Base-by-base conservation (phyloP, 140 eudicot species). In the Anethum foeniculum region DNA sequence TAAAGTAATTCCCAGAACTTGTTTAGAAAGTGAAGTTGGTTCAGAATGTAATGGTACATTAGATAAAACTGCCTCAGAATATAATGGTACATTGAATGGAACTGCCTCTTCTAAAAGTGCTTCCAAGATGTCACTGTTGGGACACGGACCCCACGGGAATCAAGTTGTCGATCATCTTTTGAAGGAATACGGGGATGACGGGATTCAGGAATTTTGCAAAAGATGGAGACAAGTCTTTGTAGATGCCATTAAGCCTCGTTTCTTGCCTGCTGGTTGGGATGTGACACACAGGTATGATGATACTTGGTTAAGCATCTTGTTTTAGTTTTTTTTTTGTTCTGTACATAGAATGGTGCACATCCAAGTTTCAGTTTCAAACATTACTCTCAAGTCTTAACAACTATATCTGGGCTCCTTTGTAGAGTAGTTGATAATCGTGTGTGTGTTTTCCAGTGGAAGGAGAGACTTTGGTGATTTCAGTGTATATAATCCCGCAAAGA, bases 121-220 rank as follows among this genome's bases (percentile, higher is more conserved):
- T 56, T 87, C 93, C 65, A 95, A 93, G 78, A 51, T 88, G 36
- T 93, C 99, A 1, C 69, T 93, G 64, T 84, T 95, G 82, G 99
- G 99, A 62, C 99, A 95, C 81, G 99, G 99, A 14, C 98, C 99
- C 16, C 99, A 91, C 80, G 99, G 99, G 71, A 89, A 95, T 73
- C 95, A 95, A 85, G 97, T 95, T 34, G 97, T 95, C 41, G 91
- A 85, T 62, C 79, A 83, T 75, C 83, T 95, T 81, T 82, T 95
- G 25, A 88, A 88, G 81, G 88, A 91, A 62, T 75, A 89, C 75
- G 98, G 99, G 44, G 99, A 95, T 67, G 92, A 91, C 58, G 99
- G 99, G 76, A 82, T 95, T 78, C 90, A 86, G 25, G 88, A 91
- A 30, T 93, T 95, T 93, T 95, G 99, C 78, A 97, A 92, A 83